Base-by-base conservation (phyloP, 495 filamentous ascomycete species). In the Penicillium waksmanii region DNA sequence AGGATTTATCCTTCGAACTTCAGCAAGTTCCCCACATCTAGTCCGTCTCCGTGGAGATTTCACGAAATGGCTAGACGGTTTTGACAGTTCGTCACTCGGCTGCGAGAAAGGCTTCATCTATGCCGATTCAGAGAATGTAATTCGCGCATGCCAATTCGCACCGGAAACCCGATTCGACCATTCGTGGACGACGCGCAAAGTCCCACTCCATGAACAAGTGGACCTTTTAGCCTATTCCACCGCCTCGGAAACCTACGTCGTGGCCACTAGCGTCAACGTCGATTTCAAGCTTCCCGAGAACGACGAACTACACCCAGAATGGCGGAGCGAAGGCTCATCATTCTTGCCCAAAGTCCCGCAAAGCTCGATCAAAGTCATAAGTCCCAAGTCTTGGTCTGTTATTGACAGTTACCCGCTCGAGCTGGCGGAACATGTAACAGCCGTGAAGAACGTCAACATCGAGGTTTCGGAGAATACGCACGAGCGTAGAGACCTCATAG, bases 381-480 rank as follows among this genome's bases (percentile, higher is more conserved):
- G 85, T 66, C 88, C 89, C 3, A 82, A 82, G 51, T 93, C 84
- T 17, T 93, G 89, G 86, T 81, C 84, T 2, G 76, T 92, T 5
- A 87, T 97, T 53, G 90, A 96, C 71, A 84, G 72, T 60, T 80
- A 79, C 60, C 48, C 69, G 18, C 78, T 96, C 64, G 89, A 89
- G 48, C 78, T 85, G 2, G 85, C 83, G 56, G 93, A 97, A 73
- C 83, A 85, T 40, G 76, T 96, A 4, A 86, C 93, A 63, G 90
- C 89, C 34, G 81, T 97, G 51, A 87, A 93, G 69, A 90, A 88
- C 2, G 80, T 98, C 49, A 87, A 90, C 56, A 82, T 99, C 13
- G 96, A 97, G 69, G 80, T 95, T 12, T 96, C 92, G 1, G 95
- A 98, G 73, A 84, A 86, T 38, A 96, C 93, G 0, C 89, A 96